These are phyloP conservation scores for Lasiosphaeria ovina DNA, from an alignment of 495 filamentous ascomycete species.

Conservation along the genomic window DNA sequence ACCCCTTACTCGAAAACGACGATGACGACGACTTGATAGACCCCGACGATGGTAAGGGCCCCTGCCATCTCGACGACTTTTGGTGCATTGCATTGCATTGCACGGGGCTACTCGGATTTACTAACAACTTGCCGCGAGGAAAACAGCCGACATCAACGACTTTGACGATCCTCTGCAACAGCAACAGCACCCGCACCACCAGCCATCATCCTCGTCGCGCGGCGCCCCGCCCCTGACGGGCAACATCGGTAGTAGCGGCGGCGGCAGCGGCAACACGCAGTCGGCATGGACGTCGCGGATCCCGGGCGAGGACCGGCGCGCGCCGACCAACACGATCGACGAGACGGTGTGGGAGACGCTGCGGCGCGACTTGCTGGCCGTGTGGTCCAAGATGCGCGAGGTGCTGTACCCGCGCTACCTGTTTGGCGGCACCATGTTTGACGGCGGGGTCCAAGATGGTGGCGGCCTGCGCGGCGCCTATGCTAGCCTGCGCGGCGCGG, in stretches of 20 bases:
- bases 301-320: constrained; percentile 90
- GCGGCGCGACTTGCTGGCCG: constrained; percentile 82
- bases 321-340: constrained; percentile 91
- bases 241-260: constrained; percentile 58
- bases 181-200: constrained; percentile 21
- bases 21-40: constrained; percentile 82
- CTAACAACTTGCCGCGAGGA: constrained; percentile 4
- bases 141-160: constrained; percentile 75
- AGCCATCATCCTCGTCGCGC: constrained; percentile 56
- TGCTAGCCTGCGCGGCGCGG: constrained; percentile 47
- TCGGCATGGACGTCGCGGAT: constrained; percentile 83
- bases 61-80: not conserved
- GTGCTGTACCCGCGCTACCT: constrained; percentile 97
- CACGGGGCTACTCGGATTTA: not conserved
- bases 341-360: constrained; percentile 96
- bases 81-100: too few relatives aligned
- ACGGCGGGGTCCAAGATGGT: constrained; percentile 39
- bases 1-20: constrained; percentile 66
- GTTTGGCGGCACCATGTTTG: constrained; percentile 73
- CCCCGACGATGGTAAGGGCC: constrained; percentile 78
- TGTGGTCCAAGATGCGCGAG: constrained; percentile 97
- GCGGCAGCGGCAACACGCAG: constrained; percentile 33
- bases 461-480: constrained; percentile 52
- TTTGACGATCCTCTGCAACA: constrained; percentile 80
- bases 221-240: constrained; percentile 64